phyloP scores from a whole-genome alignment of 495 filamentous ascomycete genomes.

The Xylaria intraflava region DNA sequence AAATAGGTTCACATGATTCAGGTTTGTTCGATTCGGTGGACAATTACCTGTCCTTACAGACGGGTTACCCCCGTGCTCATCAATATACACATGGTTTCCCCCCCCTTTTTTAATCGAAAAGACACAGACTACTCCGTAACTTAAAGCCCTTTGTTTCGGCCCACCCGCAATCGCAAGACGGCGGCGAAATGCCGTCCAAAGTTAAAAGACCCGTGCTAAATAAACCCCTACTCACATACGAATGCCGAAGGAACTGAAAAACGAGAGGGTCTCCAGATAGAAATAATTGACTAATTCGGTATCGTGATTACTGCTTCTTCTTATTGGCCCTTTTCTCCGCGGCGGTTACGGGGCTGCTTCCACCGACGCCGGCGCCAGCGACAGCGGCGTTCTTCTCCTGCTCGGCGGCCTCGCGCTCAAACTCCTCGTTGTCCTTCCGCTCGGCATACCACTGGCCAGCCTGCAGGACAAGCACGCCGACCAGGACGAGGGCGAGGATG shows the following conservation, averaged over 20 bases:
- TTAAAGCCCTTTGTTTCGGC: not conserved
- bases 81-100: not conserved
- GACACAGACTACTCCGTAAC: no score
- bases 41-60: no score
- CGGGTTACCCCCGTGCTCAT: no score
- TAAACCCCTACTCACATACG: not conserved
- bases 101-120: not conserved
- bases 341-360: constrained; percentile 13
- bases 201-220: no score
- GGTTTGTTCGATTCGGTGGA: no score
- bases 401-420: constrained; percentile 50
- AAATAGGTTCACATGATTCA: no score
- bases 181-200: no score
- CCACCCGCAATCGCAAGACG: not conserved
- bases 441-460: constrained; percentile 99
- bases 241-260: not conserved
- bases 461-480: constrained; percentile 88
- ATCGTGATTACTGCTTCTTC: constrained; percentile 25
- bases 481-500: constrained; percentile 82
- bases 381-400: constrained; percentile 31
- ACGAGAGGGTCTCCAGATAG: not conserved
- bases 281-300: not conserved
- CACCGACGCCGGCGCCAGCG: constrained; percentile 12
- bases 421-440: constrained; percentile 80
- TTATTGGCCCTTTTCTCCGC: constrained; percentile 32